These are phyloP conservation scores for Mariannaea sp. DNA, from an alignment of 2,329 filamentous ascomycete genomes.

Conservation along the genomic window DNA sequence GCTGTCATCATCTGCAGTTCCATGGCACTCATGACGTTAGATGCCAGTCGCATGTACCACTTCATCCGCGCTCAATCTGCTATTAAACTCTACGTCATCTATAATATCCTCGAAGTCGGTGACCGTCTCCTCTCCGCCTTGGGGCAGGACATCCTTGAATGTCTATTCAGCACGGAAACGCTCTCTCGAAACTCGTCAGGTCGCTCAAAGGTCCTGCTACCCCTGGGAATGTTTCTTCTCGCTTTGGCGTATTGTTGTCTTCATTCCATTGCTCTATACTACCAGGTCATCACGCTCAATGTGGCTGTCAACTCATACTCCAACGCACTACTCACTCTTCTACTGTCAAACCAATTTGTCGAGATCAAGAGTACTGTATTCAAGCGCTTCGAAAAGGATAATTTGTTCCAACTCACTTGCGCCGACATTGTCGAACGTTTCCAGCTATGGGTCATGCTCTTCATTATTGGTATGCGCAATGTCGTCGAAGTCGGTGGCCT, in stretches of 20 bases:
- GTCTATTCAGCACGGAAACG: constrained; percentile 90
- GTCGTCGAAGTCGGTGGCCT: constrained; percentile 93
- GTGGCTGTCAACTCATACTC: constrained; percentile 99
- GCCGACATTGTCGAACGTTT: constrained; percentile 97
- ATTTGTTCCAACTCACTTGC: constrained; percentile 93
- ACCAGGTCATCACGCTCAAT: constrained; percentile 96
- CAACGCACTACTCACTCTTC: constrained; percentile 87
- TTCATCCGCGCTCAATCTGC: constrained; percentile 94
- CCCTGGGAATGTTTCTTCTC: constrained; percentile 88
- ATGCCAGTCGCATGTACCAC: constrained; percentile 97
- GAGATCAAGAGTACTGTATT: constrained; percentile 99
- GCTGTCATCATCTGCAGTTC: constrained; percentile 86
- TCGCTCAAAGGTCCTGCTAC: constrained; percentile 86
- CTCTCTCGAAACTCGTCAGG: constrained; percentile 86
- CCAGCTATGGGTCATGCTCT: constrained; percentile 95
- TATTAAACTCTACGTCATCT: constrained; percentile 98
- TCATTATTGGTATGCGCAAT: constrained; percentile 95
- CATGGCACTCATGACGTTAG: constrained; percentile 82
- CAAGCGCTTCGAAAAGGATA: constrained; percentile 98
- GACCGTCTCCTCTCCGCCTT: constrained; percentile 89
- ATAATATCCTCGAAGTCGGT: constrained; percentile 92
- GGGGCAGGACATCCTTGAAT: constrained; percentile 95
- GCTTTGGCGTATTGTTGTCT: constrained; percentile 86
- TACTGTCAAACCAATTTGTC: constrained; percentile 97
- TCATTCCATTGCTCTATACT: constrained; percentile 88